phyloP scores from a whole-genome alignment of 805 yeast species.

The Myxozyma mucilagina region DNA sequence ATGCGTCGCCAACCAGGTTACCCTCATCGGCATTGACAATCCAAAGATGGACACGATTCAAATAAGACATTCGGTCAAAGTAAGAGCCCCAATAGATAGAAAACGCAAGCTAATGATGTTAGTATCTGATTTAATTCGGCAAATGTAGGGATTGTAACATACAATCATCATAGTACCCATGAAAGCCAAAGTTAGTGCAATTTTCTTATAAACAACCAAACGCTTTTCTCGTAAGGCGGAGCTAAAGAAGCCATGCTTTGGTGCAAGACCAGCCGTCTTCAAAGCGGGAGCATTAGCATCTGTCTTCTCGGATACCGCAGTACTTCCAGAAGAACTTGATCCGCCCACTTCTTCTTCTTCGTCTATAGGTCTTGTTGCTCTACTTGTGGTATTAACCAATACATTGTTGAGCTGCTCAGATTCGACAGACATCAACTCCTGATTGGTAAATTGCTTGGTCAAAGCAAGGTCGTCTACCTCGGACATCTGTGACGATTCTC shows the following conservation, averaged over 20 bases:
- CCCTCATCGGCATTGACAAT: conserved; percentile 45
- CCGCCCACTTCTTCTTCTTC: not conserved
- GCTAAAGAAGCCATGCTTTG: conserved; percentile 20
- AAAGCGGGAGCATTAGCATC: not conserved
- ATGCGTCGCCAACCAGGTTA: conserved; percentile 41
- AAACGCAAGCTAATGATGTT: conserved; percentile 36
- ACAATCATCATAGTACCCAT: too few species aligned
- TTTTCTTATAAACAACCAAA: not conserved
- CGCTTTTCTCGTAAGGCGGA: conserved; percentile 5
- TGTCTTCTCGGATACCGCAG: not conserved
- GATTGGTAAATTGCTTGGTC: not conserved
- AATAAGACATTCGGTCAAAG: conserved; percentile 40
- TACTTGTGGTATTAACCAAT: not conserved
- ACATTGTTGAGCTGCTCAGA: not conserved
- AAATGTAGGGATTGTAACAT: too few species aligned
- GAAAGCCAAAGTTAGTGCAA: not conserved
- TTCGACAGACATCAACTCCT: not conserved
- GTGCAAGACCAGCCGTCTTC: conserved; percentile 6
- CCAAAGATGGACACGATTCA: conserved; percentile 38
- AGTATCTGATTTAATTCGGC: too few species aligned
- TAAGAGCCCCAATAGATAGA: conserved; percentile 55
- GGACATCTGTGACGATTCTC: not conserved
- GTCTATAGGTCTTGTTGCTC: not conserved
- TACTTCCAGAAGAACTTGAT: not conserved
- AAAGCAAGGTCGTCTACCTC: not conserved